A percentile compares a stretch with the other conserved stretches of the same genome.
phyloP scores from a whole-genome alignment of 2,329 filamentous ascomycete genomes.

The Xylogone sp. region DNA sequence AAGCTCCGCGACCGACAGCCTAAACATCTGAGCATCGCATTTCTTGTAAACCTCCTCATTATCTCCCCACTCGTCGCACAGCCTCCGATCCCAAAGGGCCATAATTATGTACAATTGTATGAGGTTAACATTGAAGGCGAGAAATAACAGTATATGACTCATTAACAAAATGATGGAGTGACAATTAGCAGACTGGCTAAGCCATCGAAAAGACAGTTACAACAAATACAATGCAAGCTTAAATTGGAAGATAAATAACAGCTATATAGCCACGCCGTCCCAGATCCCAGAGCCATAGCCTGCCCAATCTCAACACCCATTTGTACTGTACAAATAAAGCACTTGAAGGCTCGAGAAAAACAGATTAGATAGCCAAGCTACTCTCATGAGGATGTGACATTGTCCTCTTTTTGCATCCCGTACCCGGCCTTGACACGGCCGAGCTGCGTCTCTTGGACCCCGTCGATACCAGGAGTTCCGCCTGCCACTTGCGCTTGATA shows the following conservation, averaged over 20 bases:
- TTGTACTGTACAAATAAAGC: no score
- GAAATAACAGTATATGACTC: no score
- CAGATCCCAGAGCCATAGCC: no score
- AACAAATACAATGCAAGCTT: no score
- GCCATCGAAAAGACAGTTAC: no score
- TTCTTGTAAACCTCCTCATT: constrained; percentile 10
- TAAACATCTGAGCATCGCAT: constrained; percentile 10
- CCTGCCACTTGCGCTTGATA: not conserved
- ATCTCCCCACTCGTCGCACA: constrained; percentile 8
- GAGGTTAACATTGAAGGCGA: no score
- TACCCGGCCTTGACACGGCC: not conserved
- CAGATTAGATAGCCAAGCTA: not conserved
- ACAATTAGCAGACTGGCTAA: no score
- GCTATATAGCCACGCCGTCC: no score
- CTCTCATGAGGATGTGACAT: not conserved
- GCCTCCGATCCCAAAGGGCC: constrained; percentile 10
- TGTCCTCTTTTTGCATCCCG: not conserved
- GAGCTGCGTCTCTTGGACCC: not conserved
- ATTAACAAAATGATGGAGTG: no score
- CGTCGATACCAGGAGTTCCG: not conserved
- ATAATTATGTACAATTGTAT: constrained; percentile 11
- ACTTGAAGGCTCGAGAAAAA: no score
- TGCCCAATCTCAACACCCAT: no score
- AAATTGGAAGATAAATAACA: no score
- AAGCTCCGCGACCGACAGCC: constrained; percentile 11